These are phyloP conservation scores for Ogataea methylovora DNA, from an alignment of 805 yeast species.

Conservation along the genomic window DNA sequence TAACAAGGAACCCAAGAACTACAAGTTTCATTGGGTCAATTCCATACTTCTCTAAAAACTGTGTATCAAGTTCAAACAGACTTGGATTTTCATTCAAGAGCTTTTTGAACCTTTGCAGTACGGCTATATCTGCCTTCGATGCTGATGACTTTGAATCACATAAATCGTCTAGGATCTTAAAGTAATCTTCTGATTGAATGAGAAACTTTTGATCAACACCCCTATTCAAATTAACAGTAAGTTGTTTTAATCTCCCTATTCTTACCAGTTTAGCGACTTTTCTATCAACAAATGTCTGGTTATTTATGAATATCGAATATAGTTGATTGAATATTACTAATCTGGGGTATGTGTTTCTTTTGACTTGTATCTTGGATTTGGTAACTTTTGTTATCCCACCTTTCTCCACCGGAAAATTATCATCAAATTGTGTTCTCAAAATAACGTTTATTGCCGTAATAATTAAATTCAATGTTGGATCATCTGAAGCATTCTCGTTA, in stretches of 20 bases:
- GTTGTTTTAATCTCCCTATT: constrained; percentile 28
- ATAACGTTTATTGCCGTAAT: constrained; percentile 13
- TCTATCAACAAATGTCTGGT: constrained; percentile 46
- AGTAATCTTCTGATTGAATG: constrained; percentile 17
- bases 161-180: constrained; percentile 7
- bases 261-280: constrained; percentile 30
- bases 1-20: constrained; percentile 33
- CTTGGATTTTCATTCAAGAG: constrained; percentile 15
- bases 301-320: constrained; percentile 37
- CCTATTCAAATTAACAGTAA: constrained; percentile 29
- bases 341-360: constrained; percentile 25
- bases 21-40: constrained; percentile 27
- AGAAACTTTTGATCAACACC: constrained; percentile 35
- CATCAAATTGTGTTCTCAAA: constrained; percentile 12
- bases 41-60: constrained; percentile 13
- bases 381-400: constrained; percentile 15
- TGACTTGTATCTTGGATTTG: constrained; percentile 11
- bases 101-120: constrained; percentile 4
- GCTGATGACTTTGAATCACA: not conserved
- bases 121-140: constrained; percentile 15
- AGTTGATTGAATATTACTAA: constrained; percentile 38
- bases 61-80: constrained; percentile 14
- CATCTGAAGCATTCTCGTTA: not conserved
- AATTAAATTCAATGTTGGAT: constrained; percentile 8
- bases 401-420: constrained; percentile 10